phyloP scores from a whole-genome alignment of 2,329 filamentous ascomycete species.

The Alternaria incomplexa region DNA sequence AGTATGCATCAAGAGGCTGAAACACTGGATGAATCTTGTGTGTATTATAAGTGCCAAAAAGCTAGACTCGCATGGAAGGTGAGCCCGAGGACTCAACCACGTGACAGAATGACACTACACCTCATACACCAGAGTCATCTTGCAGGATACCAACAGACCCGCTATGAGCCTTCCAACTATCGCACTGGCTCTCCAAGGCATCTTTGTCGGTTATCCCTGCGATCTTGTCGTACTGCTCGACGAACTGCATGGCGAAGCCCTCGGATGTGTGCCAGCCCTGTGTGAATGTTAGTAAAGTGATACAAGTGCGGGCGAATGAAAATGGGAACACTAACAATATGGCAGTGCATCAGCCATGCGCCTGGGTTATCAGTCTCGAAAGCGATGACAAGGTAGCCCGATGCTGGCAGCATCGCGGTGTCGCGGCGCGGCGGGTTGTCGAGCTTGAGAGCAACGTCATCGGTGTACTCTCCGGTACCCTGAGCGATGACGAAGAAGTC shows the following conservation, averaged over 20 bases:
- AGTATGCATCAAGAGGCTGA: not conserved
- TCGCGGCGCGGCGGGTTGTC: constrained; percentile 44
- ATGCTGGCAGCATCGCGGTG: constrained; percentile 37
- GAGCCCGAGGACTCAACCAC: not conserved
- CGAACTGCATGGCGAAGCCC: constrained; percentile 43
- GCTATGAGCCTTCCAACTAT: constrained; percentile 20
- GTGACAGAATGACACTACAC: not conserved
- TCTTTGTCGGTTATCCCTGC: constrained; percentile 19
- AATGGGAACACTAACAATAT: no score
- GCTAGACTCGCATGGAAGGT: not conserved
- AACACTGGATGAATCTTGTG: not conserved
- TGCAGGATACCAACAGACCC: constrained; percentile 22
- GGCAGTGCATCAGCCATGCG: constrained; percentile 48
- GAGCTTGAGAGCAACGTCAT: constrained; percentile 23
- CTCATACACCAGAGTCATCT: constrained; percentile 37
- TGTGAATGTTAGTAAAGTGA: not conserved
- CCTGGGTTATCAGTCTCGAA: constrained; percentile 48
- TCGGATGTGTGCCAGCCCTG: constrained; percentile 41
- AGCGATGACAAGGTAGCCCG: constrained; percentile 42
- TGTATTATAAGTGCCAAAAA: not conserved
- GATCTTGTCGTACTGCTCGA: constrained; percentile 39
- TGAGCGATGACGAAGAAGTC: constrained; percentile 42
- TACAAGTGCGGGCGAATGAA: no score
- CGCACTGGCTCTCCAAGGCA: constrained; percentile 13
- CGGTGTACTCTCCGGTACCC: constrained; percentile 30